phyloP scores from a whole-genome alignment of 1,284 basidiomycete species.

The Afroboletus lepidellus region DNA sequence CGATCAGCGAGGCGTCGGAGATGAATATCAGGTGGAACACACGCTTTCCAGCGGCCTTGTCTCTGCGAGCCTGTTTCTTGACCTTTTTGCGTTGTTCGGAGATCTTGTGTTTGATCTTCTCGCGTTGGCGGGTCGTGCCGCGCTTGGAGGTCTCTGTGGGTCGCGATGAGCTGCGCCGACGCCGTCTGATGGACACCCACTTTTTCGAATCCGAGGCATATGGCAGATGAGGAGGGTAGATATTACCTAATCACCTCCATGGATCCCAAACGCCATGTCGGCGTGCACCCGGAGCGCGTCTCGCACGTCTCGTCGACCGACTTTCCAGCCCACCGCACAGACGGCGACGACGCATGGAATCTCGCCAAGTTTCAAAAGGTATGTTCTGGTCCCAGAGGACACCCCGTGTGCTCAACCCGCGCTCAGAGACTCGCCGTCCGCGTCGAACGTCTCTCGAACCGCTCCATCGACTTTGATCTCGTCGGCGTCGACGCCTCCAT shows the following conservation, averaged over 20 bases:
- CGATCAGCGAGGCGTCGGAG: slow-evolving; percentile 1
- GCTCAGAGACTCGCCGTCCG: slow-evolving; percentile 71
- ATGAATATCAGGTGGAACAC: slow-evolving; percentile 35
- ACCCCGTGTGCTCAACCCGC: not conserved
- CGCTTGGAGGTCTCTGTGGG: slow-evolving; percentile 82
- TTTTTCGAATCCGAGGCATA: slow-evolving; percentile 76
- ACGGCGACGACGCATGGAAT: slow-evolving; percentile 84
- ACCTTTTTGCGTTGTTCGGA: slow-evolving; percentile 78
- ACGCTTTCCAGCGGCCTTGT: slow-evolving; percentile 89
- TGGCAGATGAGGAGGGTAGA: not conserved
- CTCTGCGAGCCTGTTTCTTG: slow-evolving; percentile 77
- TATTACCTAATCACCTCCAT: slow-evolving; percentile 26
- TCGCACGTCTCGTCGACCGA: slow-evolving; percentile 76
- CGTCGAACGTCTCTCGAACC: slow-evolving; percentile 76
- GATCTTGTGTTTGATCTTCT: slow-evolving; percentile 79
- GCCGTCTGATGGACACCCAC: slow-evolving; percentile 39
- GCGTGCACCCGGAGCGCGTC: slow-evolving; percentile 71
- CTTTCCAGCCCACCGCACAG: slow-evolving; percentile 84
- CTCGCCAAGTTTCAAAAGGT: slow-evolving; percentile 76
- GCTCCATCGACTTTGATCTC: slow-evolving; percentile 91
- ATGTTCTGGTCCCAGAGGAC: slow-evolving; percentile 27
- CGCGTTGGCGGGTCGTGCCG: slow-evolving; percentile 68
- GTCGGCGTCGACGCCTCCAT: slow-evolving; percentile 96
- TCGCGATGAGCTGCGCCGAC: slow-evolving; percentile 1
- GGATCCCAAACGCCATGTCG: slow-evolving; percentile 49